Percentiles rank a stretch among this genome's conserved stretches.
Conservation (phyloP, 352 stramenopile species). For the Pythium myriotylum region DNA sequence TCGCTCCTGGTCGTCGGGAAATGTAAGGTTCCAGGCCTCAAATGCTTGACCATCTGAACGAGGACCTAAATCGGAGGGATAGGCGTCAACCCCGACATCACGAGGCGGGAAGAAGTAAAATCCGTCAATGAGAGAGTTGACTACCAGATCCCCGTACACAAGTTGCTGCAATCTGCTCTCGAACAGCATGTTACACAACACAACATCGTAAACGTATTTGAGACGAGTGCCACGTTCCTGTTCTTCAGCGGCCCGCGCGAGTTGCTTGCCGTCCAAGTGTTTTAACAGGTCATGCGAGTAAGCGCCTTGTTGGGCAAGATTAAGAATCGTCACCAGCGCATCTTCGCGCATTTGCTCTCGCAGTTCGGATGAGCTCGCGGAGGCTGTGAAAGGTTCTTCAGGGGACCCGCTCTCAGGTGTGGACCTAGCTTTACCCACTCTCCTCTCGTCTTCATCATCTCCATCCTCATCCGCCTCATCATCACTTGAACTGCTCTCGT, state of each 20-base stretch:
- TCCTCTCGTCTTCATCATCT: slow-evolving; percentile 5
- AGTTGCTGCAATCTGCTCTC: slow-evolving; percentile 65
- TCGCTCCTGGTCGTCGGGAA: slow-evolving; percentile 62
- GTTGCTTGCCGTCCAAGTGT: slow-evolving; percentile 54
- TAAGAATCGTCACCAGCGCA: slow-evolving; percentile 62
- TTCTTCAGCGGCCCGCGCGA: slow-evolving; percentile 43
- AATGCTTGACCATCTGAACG: slow-evolving; percentile 29
- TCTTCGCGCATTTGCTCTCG: slow-evolving; percentile 66
- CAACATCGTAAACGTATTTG: slow-evolving; percentile 61
- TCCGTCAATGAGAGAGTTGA: slow-evolving; percentile 52
- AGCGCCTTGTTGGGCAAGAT: slow-evolving; percentile 51
- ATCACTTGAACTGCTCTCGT: slow-evolving; percentile 1
- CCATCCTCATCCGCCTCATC: slow-evolving; percentile 11
- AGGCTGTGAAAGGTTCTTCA: neutral
- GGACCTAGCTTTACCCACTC: neutral
- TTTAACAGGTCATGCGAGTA: slow-evolving; percentile 58
- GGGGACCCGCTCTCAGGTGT: too few species aligned
- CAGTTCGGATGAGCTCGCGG: neutral
- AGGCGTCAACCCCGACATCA: neutral
- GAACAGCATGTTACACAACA: slow-evolving; percentile 74
- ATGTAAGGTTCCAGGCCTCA: slow-evolving; percentile 46
- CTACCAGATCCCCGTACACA: slow-evolving; percentile 58
- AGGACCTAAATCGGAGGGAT: slow-evolving; percentile 4
- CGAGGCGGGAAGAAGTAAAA: slow-evolving; percentile 49
- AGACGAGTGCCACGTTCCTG: slow-evolving; percentile 40